Percentiles rank a stretch among this genome's conserved stretches.
Evolutionary conservation across 176 grass and related monocot genomes (phyloP).

Genomic region (Urochloa ruziziensis): DNA sequence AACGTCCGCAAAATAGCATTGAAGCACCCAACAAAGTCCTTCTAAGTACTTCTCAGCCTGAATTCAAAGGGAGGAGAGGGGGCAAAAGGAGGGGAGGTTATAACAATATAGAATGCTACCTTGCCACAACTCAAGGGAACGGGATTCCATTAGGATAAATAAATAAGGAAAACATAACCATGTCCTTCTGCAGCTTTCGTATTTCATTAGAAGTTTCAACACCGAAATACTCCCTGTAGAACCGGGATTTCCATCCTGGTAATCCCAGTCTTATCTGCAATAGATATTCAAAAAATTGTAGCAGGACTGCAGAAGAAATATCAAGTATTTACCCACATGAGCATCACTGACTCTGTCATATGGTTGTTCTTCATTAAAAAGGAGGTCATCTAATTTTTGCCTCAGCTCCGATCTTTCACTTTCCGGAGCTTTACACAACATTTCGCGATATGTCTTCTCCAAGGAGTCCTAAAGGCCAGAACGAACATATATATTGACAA

Average conservation of each 20-base stretch:
- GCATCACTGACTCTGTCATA: slow-evolving; percentile 35
- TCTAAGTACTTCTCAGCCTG: slow-evolving; percentile 60
- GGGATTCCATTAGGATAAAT: not conserved
- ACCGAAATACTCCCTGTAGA: slow-evolving; percentile 51
- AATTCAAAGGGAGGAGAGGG: not conserved
- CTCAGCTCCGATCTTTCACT: slow-evolving; percentile 28
- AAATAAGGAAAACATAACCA: slow-evolving; percentile 44
- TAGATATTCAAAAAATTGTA: slow-evolving; percentile 10
- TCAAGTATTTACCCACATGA: not conserved
- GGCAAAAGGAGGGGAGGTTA: not conserved
- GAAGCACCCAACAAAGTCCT: slow-evolving; percentile 66
- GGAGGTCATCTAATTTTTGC: not conserved
- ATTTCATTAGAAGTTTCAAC: slow-evolving; percentile 38
- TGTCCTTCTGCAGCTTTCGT: slow-evolving; percentile 32
- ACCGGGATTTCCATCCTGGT: slow-evolving; percentile 60
- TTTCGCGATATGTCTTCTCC: not conserved
- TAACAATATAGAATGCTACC: not conserved
- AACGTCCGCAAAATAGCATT: slow-evolving; percentile 54
- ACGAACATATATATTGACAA: not conserved
- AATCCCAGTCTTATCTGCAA: slow-evolving; percentile 47
- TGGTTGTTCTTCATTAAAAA: slow-evolving; percentile 30
- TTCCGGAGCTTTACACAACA: not conserved
- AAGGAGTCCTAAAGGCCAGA: slow-evolving; percentile 1
- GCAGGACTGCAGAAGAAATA: not conserved
- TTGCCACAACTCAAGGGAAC: not conserved